A percentile compares a stretch with the other conserved stretches of the same genome.
phyloP scores from a whole-genome alignment of 257 asterid genomes.

The Salvia rosmarinus region DNA sequence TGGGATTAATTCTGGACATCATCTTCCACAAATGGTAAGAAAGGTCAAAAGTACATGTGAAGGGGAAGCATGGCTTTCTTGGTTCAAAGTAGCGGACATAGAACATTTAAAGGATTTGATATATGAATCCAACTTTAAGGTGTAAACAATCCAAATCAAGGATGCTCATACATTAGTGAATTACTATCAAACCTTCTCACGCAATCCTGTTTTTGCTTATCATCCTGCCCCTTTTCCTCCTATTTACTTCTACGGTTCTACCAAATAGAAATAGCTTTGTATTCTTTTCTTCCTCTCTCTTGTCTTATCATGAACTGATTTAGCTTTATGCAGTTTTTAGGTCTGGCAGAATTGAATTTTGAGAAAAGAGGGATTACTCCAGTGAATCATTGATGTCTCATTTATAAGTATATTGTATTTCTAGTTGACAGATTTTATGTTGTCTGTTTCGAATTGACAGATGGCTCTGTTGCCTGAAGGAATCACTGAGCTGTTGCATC shows the following conservation, averaged over 20 bases:
- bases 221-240: too few relatives aligned
- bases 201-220: too few relatives aligned
- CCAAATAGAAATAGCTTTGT: too few relatives aligned
- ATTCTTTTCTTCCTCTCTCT: too few relatives aligned
- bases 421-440: constrained; percentile 15
- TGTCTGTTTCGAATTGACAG: constrained; percentile 41
- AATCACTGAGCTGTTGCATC: constrained; percentile 81
- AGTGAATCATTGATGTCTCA: not conserved
- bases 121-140: not conserved
- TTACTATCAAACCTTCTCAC: not conserved
- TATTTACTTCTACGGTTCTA: too few relatives aligned
- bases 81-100: not conserved
- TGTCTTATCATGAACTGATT: too few relatives aligned
- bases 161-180: not conserved
- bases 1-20: not conserved
- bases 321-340: too few relatives aligned
- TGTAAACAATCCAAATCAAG: not conserved
- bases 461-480: constrained; percentile 94
- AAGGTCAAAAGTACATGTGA: not conserved
- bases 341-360: too few relatives aligned
- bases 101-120: not conserved
- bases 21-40: not conserved
- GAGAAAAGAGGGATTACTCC: too few relatives aligned
- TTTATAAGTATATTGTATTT: not conserved
- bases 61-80: constrained; percentile 1